Percentiles rank a stretch among this genome's conserved stretches.
phyloP scores from a whole-genome alignment of 2,329 filamentous ascomycete genomes.

The Cadophora malorum region DNA sequence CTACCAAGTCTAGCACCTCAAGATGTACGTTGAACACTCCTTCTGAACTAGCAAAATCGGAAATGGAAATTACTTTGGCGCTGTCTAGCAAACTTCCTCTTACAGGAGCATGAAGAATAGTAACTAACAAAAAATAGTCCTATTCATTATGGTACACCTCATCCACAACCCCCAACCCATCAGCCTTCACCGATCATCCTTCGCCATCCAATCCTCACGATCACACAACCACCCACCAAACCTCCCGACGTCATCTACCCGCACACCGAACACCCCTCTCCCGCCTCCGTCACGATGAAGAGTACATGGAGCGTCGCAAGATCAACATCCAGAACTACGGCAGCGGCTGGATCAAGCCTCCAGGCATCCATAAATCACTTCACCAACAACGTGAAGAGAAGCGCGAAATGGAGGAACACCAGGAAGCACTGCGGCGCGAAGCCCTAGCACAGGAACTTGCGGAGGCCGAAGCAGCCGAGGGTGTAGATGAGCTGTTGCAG shows the following conservation, averaged over 20 bases:
- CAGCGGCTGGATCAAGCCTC: conserved; percentile 87
- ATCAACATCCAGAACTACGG: conserved; percentile 86
- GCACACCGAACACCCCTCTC: conserved; percentile 68
- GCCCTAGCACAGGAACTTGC: conserved; percentile 76
- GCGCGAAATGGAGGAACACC: conserved; percentile 85
- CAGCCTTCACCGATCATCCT: conserved; percentile 42
- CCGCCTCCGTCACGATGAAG: conserved; percentile 77
- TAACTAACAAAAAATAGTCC: conserved; percentile 55
- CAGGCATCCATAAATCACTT: conserved; percentile 86
- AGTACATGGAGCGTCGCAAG: conserved; percentile 76
- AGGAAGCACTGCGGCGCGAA: conserved; percentile 74
- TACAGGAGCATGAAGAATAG: not conserved
- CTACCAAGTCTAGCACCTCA: conserved; percentile 72
- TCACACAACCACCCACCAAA: conserved; percentile 31
- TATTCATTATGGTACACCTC: conserved; percentile 78
- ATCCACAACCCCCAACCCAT: conserved; percentile 53
- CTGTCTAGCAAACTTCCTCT: not conserved
- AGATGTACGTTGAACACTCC: conserved; percentile 60
- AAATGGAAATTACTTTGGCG: too few relatives aligned
- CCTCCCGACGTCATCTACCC: conserved; percentile 50
- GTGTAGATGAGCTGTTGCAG: conserved; percentile 48
- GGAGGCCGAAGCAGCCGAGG: conserved; percentile 61
- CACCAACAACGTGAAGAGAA: conserved; percentile 90
- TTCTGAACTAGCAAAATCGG: not conserved
- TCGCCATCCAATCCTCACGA: conserved; percentile 30